Conservation (phyloP, 805 yeast species). For the Teunomyces gatunensis region DNA sequence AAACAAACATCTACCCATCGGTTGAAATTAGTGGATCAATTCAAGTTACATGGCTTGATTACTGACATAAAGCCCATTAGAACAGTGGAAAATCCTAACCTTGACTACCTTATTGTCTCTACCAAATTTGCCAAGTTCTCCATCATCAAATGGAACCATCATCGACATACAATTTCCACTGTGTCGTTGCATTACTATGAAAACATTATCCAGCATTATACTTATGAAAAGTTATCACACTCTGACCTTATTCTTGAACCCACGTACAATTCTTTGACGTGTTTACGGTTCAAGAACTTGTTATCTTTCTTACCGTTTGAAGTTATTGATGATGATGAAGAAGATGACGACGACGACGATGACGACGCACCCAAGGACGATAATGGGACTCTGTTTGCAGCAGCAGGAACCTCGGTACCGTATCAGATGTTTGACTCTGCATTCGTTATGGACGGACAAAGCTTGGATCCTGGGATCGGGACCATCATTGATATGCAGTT, state of each 20-base stretch:
- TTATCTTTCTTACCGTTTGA: slow-evolving; percentile 71
- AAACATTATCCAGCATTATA: slow-evolving; percentile 51
- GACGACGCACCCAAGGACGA: slow-evolving; percentile 18
- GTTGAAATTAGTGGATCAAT: slow-evolving; percentile 53
- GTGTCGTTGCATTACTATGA: slow-evolving; percentile 87
- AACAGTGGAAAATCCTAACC: slow-evolving; percentile 42
- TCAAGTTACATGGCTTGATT: slow-evolving; percentile 66
- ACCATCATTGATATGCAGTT: slow-evolving; percentile 72
- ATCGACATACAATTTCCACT: slow-evolving; percentile 56
- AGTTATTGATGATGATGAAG: slow-evolving; percentile 40
- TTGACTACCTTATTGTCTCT: slow-evolving; percentile 63
- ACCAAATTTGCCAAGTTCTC: slow-evolving; percentile 79
- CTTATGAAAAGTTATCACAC: slow-evolving; percentile 40
- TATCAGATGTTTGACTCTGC: slow-evolving; percentile 48
- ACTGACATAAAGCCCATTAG: slow-evolving; percentile 53
- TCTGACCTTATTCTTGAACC: slow-evolving; percentile 63
- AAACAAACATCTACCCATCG: slow-evolving; percentile 20
- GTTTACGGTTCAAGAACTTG: slow-evolving; percentile 61
- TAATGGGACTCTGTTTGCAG: neutral
- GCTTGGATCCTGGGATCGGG: slow-evolving; percentile 55
- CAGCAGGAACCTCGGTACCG: neutral
- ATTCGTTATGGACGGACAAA: slow-evolving; percentile 54
- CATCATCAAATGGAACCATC: slow-evolving; percentile 65
- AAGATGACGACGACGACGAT: slow-evolving; percentile 41
- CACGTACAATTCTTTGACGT: slow-evolving; percentile 46